These are phyloP conservation scores for Colletotrichum somersetense DNA, from an alignment of 2,329 filamentous ascomycete species.

Conservation along the genomic window DNA sequence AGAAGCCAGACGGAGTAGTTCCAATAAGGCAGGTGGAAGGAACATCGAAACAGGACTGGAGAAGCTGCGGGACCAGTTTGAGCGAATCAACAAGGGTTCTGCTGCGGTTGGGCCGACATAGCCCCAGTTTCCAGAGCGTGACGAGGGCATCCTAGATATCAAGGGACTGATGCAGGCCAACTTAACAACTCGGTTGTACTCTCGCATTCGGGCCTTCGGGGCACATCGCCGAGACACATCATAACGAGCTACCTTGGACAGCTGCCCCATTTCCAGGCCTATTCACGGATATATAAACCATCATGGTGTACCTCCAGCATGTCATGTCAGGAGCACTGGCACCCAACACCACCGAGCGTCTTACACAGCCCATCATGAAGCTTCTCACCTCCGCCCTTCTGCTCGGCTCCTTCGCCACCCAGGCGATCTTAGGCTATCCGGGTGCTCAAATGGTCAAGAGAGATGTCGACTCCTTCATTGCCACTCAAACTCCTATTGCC, in stretches of 20 bases:
- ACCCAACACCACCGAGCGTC: constrained; percentile 35
- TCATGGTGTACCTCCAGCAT: constrained; percentile 39
- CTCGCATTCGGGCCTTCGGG: constrained; percentile 39
- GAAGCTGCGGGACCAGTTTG: neutral
- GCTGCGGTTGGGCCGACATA: constrained; percentile 20
- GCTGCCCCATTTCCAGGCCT: neutral
- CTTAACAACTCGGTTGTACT: constrained; percentile 40
- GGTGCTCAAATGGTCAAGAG: constrained; percentile 58
- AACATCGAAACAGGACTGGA: neutral
- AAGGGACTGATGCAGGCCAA: constrained; percentile 31
- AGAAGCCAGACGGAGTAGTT: neutral
- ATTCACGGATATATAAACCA: constrained; percentile 30
- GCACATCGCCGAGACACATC: constrained; percentile 38
- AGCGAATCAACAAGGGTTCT: constrained; percentile 4
- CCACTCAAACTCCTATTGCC: constrained; percentile 64
- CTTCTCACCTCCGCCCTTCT: constrained; percentile 63
- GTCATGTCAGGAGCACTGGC: constrained; percentile 32
- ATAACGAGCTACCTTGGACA: constrained; percentile 6
- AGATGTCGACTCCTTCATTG: constrained; percentile 66
- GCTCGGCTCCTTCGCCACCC: constrained; percentile 64
- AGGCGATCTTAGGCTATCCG: constrained; percentile 64
- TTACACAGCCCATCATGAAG: constrained; percentile 61
- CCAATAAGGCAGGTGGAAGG: neutral
- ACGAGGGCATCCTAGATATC: constrained; percentile 18
- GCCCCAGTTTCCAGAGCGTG: constrained; percentile 6